Percentiles rank a stretch among this genome's conserved stretches.
Conservation (phyloP, 1,284 basidiomycete genomes). For the Trametes sp. region DNA sequence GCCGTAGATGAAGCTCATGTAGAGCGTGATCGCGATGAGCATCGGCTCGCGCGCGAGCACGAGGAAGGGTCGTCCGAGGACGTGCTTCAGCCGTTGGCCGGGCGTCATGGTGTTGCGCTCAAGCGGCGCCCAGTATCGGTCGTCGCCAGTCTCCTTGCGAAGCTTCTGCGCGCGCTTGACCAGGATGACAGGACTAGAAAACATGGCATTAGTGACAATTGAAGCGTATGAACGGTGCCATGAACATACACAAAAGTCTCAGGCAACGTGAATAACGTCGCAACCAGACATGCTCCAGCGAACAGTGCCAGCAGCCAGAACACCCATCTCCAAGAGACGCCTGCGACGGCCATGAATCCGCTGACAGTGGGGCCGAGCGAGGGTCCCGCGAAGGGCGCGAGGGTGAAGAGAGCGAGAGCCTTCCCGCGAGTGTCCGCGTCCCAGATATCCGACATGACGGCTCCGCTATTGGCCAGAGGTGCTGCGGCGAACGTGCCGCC, state of each 20-base stretch:
- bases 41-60: slow-evolving; percentile 55
- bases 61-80: slow-evolving; percentile 49
- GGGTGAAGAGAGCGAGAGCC: slow-evolving; percentile 45
- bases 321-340: slow-evolving; percentile 74
- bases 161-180: slow-evolving; percentile 41
- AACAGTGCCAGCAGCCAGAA: slow-evolving; percentile 82
- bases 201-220: background rate
- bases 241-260: slow-evolving; percentile 69
- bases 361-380: slow-evolving; percentile 71
- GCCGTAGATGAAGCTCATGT: slow-evolving; percentile 58
- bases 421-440: slow-evolving; percentile 45
- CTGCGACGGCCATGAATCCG: slow-evolving; percentile 57
- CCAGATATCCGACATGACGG: slow-evolving; percentile 46
- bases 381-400: slow-evolving; percentile 82
- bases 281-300: slow-evolving; percentile 54
- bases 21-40: slow-evolving; percentile 52
- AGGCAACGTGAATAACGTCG: slow-evolving; percentile 73
- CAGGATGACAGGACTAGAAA: slow-evolving; percentile 57
- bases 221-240: background rate
- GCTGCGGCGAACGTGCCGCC: slow-evolving; percentile 43
- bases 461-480: slow-evolving; percentile 43
- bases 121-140: slow-evolving; percentile 56
- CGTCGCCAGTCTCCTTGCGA: slow-evolving; percentile 59
- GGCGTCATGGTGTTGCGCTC: slow-evolving; percentile 44
- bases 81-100: slow-evolving; percentile 42